Conservation (phyloP, 768 basidiomycete genomes). For the Naganishia vishniacii region DNA sequence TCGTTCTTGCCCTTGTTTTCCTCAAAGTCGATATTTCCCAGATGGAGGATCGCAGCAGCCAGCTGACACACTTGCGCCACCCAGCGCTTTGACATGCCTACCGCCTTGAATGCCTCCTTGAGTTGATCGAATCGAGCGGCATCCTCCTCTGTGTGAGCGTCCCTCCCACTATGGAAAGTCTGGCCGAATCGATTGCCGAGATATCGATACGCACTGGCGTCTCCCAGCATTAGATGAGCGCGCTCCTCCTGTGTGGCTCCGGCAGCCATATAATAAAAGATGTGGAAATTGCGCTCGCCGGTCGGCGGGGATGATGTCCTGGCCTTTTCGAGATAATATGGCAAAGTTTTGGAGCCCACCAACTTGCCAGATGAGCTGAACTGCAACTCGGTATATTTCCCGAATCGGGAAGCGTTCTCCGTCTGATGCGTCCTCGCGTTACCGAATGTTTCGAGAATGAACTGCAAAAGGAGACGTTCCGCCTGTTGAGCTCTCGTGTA, state of each 20-base stretch:
- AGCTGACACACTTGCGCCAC: conserved; percentile 95
- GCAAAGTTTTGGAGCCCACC: conserved; percentile 84
- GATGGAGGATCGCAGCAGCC: conserved; percentile 87
- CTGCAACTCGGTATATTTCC: conserved; percentile 96
- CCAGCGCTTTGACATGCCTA: conserved; percentile 85
- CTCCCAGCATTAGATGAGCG: conserved; percentile 74
- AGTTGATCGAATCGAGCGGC: conserved; percentile 85
- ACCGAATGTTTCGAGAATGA: conserved; percentile 90
- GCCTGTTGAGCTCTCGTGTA: neutral
- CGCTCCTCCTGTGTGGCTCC: conserved; percentile 84
- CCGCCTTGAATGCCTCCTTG: conserved; percentile 84
- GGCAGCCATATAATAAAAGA: conserved; percentile 92
- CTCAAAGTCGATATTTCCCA: conserved; percentile 90
- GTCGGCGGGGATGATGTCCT: conserved; percentile 68
- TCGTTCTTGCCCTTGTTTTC: conserved; percentile 76
- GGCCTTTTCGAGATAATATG: conserved; percentile 89
- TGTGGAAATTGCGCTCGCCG: conserved; percentile 94
- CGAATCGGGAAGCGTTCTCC: conserved; percentile 91
- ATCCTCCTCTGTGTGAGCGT: conserved; percentile 61
- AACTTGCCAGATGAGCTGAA: conserved; percentile 87
- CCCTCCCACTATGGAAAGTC: conserved; percentile 31
- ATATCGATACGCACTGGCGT: conserved; percentile 78
- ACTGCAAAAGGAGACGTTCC: conserved; percentile 50
- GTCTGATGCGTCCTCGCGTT: conserved; percentile 75
- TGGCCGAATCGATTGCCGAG: conserved; percentile 57